Evolutionary conservation across 1,284 basidiomycete species (phyloP).

Genomic region (Melampsora americana): DNA sequence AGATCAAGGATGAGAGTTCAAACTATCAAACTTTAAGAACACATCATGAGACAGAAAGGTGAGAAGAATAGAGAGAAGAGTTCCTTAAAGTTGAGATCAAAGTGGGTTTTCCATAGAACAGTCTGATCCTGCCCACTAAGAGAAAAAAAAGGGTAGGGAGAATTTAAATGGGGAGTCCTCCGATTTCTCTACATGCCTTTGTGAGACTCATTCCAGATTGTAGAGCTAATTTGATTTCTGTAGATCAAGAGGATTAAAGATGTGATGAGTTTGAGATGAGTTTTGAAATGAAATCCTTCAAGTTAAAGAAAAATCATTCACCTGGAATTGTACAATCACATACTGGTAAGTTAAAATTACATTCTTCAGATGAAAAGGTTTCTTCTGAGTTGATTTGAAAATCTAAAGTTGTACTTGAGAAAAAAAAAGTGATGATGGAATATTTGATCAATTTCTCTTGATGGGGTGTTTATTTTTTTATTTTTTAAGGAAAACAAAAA

Average conservation of each 20-base stretch:
- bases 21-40: too few species aligned
- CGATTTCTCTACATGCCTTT: conserved; percentile 23
- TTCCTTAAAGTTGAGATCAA: too few species aligned
- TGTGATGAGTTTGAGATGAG: neutral
- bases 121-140: too few species aligned
- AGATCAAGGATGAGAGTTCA: too few species aligned
- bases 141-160: too few species aligned
- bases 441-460: too few species aligned
- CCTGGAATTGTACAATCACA: conserved; percentile 37
- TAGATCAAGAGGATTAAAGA: neutral
- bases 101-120: too few species aligned
- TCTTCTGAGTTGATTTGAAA: neutral
- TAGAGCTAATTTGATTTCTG: conserved; percentile 6
- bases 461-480: too few species aligned
- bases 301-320: neutral
- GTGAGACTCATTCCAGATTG: conserved; percentile 21
- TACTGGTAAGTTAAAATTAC: conserved; percentile 30
- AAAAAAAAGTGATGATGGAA: neutral
- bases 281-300: too few species aligned
- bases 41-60: too few species aligned
- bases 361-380: conserved; percentile 10
- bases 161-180: conserved; percentile 31
- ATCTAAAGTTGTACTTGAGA: neutral
- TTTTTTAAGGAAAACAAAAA: too few species aligned
- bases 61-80: too few species aligned